phyloP scores from a whole-genome alignment of 192 early-diverging fungal genomes.

The Coemansia sp. region DNA sequence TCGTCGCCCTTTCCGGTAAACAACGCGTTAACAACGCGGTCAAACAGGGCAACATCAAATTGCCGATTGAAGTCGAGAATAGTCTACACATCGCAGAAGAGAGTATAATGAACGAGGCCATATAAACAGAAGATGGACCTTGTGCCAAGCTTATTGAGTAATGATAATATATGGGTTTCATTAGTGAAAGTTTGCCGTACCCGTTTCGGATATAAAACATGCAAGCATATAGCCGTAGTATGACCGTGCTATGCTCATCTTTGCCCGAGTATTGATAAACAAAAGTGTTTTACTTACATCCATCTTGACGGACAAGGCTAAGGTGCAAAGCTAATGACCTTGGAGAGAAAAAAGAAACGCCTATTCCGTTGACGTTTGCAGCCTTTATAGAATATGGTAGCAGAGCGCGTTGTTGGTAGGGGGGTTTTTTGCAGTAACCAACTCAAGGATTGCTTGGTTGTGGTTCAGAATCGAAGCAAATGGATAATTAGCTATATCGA shows the following conservation, averaged over 20 bases:
- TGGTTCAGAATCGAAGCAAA: constrained; percentile 2
- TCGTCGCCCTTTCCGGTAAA: constrained; percentile 74
- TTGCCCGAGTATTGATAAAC: not conserved
- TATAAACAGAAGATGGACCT: not conserved
- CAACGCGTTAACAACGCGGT: constrained; percentile 86
- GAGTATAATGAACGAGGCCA: not conserved
- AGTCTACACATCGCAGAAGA: constrained; percentile 42
- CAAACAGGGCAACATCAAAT: constrained; percentile 83
- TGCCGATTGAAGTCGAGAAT: constrained; percentile 90
- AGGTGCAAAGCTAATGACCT: not conserved
- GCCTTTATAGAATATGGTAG: not conserved
- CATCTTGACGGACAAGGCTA: not conserved
- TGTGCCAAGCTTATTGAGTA: not conserved
- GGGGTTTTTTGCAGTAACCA: not conserved
- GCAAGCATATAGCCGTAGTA: not conserved
- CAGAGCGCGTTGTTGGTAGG: not conserved
- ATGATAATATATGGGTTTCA: not conserved
- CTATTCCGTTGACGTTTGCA: not conserved
- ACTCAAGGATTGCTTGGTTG: not conserved
- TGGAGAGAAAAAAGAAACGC: not conserved
- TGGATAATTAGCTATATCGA: not conserved
- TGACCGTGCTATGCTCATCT: not conserved
- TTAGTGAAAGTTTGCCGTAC: too few relatives aligned
- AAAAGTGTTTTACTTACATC: not conserved
- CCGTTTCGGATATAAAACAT: not conserved